phyloP scores from a whole-genome alignment of 345 rosid species.

The Clausena lansium region DNA sequence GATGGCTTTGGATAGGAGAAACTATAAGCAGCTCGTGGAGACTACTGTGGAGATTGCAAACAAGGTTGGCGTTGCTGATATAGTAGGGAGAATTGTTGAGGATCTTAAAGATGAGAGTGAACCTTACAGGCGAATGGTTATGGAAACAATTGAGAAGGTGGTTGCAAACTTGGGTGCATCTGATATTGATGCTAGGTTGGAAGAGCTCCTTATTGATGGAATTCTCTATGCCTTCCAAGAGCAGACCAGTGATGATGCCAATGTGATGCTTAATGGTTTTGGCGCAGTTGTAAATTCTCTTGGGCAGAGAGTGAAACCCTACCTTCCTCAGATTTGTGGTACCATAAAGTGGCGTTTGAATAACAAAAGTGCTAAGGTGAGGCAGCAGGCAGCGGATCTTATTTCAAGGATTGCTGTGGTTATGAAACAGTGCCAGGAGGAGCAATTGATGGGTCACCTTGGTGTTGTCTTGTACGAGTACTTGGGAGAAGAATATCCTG shows the following conservation, averaged over 20 bases:
- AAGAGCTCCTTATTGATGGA: slow-evolving; percentile 96
- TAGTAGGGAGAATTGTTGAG: slow-evolving; percentile 85
- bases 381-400: slow-evolving; percentile 99
- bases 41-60: slow-evolving; percentile 97
- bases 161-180: slow-evolving; percentile 92
- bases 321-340: slow-evolving; percentile 99
- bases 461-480: slow-evolving; percentile 96
- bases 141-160: slow-evolving; percentile 99
- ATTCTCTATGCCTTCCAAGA: slow-evolving; percentile 99
- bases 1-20: slow-evolving; percentile 97
- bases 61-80: slow-evolving; percentile 96
- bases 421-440: slow-evolving; percentile 99
- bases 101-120: slow-evolving; percentile 98
- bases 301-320: slow-evolving; percentile 96
- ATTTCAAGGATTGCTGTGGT: slow-evolving; percentile 96
- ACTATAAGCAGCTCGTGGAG: slow-evolving; percentile 89
- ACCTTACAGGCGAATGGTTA: slow-evolving; percentile 88
- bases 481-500: slow-evolving; percentile 98
- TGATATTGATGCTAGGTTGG: slow-evolving; percentile 90
- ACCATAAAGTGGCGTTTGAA: slow-evolving; percentile 99
- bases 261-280: slow-evolving; percentile 98
- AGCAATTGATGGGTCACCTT: slow-evolving; percentile 98
- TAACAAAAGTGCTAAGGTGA: slow-evolving; percentile 99
- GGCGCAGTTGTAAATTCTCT: slow-evolving; percentile 98
- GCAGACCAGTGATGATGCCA: slow-evolving; percentile 95